These are phyloP conservation scores for Eucalyptus curtisii DNA, from an alignment of 345 rosid genomes.

Conservation along the genomic window DNA sequence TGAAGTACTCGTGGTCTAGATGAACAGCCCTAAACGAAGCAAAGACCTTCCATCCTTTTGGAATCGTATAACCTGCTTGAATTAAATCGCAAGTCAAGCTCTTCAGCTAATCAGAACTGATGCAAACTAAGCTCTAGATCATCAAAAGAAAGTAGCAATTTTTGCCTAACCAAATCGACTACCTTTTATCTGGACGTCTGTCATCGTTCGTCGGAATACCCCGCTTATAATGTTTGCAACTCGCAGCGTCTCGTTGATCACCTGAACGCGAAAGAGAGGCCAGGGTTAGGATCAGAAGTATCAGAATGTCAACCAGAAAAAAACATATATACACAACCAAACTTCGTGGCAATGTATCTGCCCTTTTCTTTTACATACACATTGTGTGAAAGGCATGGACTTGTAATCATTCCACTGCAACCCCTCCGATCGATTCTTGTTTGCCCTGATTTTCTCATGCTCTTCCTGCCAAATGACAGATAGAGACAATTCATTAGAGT, in stretches of 20 bases:
- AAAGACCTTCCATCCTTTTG: slow-evolving; percentile 92
- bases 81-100: background rate
- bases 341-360: background rate
- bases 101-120: background rate
- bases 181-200: slow-evolving; percentile 78
- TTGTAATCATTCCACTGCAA: slow-evolving; percentile 92
- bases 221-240: slow-evolving; percentile 86
- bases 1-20: slow-evolving; percentile 60
- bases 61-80: slow-evolving; percentile 65
- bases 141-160: background rate
- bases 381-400: slow-evolving; percentile 97
- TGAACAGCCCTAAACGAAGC: slow-evolving; percentile 94
- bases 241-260: slow-evolving; percentile 84
- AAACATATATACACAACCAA: background rate
- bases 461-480: slow-evolving; percentile 47
- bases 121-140: background rate
- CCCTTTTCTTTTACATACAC: slow-evolving; percentile 31
- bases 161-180: background rate
- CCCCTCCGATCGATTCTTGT: slow-evolving; percentile 30
- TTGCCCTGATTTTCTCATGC: slow-evolving; percentile 69
- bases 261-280: slow-evolving; percentile 20
- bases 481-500: background rate
- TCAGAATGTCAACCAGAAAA: background rate
- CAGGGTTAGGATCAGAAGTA: background rate
- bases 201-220: slow-evolving; percentile 69